These are phyloP conservation scores for Decorospora gaudefroyi DNA, from an alignment of 2,329 filamentous ascomycete genomes.

Conservation along the genomic window DNA sequence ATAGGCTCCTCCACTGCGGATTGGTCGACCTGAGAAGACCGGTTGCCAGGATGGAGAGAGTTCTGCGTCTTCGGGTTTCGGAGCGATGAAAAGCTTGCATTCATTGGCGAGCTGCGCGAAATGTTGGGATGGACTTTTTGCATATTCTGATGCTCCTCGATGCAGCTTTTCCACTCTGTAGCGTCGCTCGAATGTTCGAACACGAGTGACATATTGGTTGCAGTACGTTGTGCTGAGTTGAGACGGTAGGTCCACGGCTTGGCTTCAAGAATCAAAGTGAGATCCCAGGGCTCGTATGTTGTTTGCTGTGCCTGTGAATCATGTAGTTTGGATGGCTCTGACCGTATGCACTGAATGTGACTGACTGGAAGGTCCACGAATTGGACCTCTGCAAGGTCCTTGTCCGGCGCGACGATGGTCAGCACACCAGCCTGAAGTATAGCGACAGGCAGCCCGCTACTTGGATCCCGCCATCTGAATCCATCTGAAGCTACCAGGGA, in stretches of 20 bases:
- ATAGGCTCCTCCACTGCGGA: not conserved
- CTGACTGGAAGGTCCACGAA: slow-evolving; percentile 39
- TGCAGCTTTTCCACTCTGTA: slow-evolving; percentile 22
- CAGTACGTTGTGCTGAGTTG: slow-evolving; percentile 24
- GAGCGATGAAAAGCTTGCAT: slow-evolving; percentile 2
- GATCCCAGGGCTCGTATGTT: slow-evolving; percentile 26
- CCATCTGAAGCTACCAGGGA: slow-evolving; percentile 27
- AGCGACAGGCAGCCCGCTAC: slow-evolving; percentile 15
- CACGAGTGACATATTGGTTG: slow-evolving; percentile 27
- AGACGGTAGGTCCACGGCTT: slow-evolving; percentile 28
- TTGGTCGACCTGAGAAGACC: not conserved
- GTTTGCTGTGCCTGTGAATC: slow-evolving; percentile 27
- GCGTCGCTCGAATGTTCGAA: slow-evolving; percentile 27
- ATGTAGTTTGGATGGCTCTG: slow-evolving; percentile 22
- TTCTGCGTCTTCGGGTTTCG: not conserved
- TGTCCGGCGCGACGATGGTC: slow-evolving; percentile 29
- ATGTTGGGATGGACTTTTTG: not conserved
- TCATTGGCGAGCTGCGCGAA: slow-evolving; percentile 4
- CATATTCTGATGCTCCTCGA: slow-evolving; percentile 18
- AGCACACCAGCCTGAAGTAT: slow-evolving; percentile 26
- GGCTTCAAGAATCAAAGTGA: slow-evolving; percentile 24
- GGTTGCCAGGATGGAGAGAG: not conserved
- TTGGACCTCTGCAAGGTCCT: slow-evolving; percentile 15
- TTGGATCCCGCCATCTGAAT: slow-evolving; percentile 26
- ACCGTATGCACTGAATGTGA: slow-evolving; percentile 20